Evolutionary conservation across 768 basidiomycete species (phyloP), one percentile per base, ranked within the genome.

Genomic region (Naganishia antarctica): DNA sequence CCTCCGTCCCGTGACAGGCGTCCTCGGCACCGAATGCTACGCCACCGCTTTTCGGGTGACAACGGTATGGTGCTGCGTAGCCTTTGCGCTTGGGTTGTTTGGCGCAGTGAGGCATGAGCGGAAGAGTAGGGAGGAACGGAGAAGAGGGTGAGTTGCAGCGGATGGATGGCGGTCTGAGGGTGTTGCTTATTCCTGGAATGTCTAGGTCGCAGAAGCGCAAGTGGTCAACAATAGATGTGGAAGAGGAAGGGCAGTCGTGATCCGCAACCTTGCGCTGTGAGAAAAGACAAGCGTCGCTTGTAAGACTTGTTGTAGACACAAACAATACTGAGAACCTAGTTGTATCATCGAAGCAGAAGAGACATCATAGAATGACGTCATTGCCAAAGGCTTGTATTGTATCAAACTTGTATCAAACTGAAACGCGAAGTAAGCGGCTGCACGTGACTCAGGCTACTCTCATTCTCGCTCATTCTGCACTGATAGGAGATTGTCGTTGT

Each of bases 1-100:
- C 7, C 34, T 21, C n/a, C 18, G 18, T 32, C 25, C 51, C 29
- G 21, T 21, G 16, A 13, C n/a, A 57, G 53, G 53, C 25, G n/a
- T 37, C 53, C 53, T 57, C 15, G 53, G 53, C 7, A 23, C 53
- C 37, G 53, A 25, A 25, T 57, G 53, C 16, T 57, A 57, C 53
- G 53, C 34, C 21, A 57, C 53, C 12, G 53, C 53, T 2, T 57
- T 57, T 21, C 34, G 53, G 7, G 34, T 57, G 16, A 57, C 53
- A 16, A 57, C 53, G 2, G 34, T 41, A 3, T 57, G 53, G 53
- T 57, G 53, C 34, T 32, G 53, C 6, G 23, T 57, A 16, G 53
- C 53, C 34, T 25, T 57, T 37, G 37, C n/a, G 37, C 13, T 57
- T 11, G 53, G 53, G 9, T 21, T 57, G 18, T 57, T 57, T 57